phyloP scores from a whole-genome alignment of 495 filamentous ascomycete genomes.

The Paragyromitra xinjiangensis region DNA sequence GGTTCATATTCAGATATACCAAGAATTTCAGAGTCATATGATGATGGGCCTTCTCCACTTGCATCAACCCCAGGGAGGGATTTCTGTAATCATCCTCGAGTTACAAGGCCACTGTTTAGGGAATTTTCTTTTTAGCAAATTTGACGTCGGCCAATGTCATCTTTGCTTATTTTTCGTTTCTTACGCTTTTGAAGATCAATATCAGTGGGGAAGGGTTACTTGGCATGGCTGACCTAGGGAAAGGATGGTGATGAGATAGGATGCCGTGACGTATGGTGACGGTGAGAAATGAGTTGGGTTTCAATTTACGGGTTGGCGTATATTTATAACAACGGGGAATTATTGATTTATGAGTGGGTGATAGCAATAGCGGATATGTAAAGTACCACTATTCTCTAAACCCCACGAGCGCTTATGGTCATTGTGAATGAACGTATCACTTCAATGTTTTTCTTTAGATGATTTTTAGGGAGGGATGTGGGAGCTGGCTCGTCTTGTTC shows the following conservation, averaged over 20 bases:
- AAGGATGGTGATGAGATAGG: not conserved
- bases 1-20: constrained; percentile 42
- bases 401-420: too few relatives aligned
- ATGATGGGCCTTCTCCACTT: constrained; percentile 21
- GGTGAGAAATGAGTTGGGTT: not conserved
- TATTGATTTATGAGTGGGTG: too few relatives aligned
- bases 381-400: too few relatives aligned
- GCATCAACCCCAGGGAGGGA: not conserved
- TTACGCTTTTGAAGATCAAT: not conserved
- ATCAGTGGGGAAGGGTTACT: not conserved
- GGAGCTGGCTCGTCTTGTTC: too few relatives aligned
- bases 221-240: not conserved
- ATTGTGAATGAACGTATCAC: too few relatives aligned
- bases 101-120: constrained; percentile 45
- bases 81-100: constrained; percentile 30
- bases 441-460: too few relatives aligned
- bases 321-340: not conserved
- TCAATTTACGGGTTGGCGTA: constrained; percentile 22
- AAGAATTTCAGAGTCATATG: constrained; percentile 38
- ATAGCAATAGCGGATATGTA: not conserved
- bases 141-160: not conserved
- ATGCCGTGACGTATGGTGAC: not conserved
- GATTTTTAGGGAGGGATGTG: too few relatives aligned
- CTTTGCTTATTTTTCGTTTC: not conserved
- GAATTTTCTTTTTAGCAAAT: constrained; percentile 53